Base-by-base conservation (phyloP, 306 rosid species). In the Vicia villosa region DNA sequence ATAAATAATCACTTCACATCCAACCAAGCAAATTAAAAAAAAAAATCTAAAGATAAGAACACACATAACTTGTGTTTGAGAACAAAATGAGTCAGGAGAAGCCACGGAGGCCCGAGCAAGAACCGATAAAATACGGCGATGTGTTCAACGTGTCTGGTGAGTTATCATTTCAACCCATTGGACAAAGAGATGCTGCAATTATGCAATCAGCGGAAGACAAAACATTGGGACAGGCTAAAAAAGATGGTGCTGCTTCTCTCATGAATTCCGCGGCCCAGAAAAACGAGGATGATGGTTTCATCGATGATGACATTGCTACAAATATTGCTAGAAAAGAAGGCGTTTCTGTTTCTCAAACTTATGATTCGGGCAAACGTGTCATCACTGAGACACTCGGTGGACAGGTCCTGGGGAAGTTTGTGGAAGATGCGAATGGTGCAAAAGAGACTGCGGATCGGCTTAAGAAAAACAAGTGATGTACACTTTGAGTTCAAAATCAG, bases 101-200 rank as follows among this genome's bases (percentile, higher is more conserved):
- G 17, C 74, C 70, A 47, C 67, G 62, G 2, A 71, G 80, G 14
- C 77, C 16, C 0, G 50, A 60, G 17, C 30, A 59, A 8, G 59
- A 56, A 11, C 19, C 74, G 7, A 70, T 86, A 19, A 82, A 73
- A 45, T 86, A 86, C 12, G 88, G 82, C 5, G 89, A 87, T 38
- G 79, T 85, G 3, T 87, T 83, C 65, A 61, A 83, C n/a, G 86
- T 90, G 71, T 72, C 74, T 10, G 89, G 93, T 3, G 84, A 77
- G 10, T 68, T 83, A 77, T 87, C 82, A 0, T 46, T 71, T 1
- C 73, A 70, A 17, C 81, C 86, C 7, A 45, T 87, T 3, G 73
- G 80, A 0, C 86, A 86, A 0, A 24, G 76, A 46, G 83, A 84
- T 43, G 88, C 89, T 1, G 80, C 83, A 43, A 63, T 68, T 37